Conservation (phyloP, 179 eudicot genomes). For the Silene vulgaris region DNA sequence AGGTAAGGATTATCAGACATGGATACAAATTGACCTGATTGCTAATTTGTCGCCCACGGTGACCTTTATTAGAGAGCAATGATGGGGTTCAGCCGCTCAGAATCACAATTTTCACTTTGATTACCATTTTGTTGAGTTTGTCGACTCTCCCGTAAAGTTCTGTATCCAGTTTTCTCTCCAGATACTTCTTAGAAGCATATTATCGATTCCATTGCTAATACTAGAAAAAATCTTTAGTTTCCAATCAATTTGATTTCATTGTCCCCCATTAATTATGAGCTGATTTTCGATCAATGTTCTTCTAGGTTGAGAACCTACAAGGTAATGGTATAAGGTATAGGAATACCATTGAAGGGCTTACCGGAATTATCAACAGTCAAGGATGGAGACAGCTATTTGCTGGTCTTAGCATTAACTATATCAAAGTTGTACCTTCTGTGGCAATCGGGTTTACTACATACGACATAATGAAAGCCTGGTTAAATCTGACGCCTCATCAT, state of each 20-base stretch:
- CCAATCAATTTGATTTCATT: background rate
- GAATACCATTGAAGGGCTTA: conserved; percentile 67
- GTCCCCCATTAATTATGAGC: background rate
- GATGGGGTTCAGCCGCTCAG: too few species aligned
- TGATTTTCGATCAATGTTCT: conserved; percentile 3
- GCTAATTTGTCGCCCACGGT: too few species aligned
- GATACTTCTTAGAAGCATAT: background rate
- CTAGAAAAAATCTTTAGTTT: too few species aligned
- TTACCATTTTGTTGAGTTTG: too few species aligned
- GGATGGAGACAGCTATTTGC: conserved; percentile 94
- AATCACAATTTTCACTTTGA: too few species aligned
- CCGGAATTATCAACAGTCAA: conserved; percentile 55
- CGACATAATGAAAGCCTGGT: conserved; percentile 78
- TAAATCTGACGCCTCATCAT: conserved; percentile 58
- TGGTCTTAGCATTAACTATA: conserved; percentile 90
- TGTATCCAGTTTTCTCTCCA: too few species aligned
- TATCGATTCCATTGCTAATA: background rate
- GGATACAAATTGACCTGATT: too few species aligned
- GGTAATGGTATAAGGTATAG: conserved; percentile 46
- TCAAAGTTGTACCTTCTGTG: conserved; percentile 94
- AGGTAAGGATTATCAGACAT: too few species aligned
- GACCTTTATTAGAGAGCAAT: too few species aligned
- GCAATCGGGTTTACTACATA: conserved; percentile 95
- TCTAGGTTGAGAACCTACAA: conserved; percentile 77
- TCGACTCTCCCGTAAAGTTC: too few species aligned